Evolutionary conservation across 106 monocot genomes (phyloP).

Genomic region (Acorus calamus): DNA sequence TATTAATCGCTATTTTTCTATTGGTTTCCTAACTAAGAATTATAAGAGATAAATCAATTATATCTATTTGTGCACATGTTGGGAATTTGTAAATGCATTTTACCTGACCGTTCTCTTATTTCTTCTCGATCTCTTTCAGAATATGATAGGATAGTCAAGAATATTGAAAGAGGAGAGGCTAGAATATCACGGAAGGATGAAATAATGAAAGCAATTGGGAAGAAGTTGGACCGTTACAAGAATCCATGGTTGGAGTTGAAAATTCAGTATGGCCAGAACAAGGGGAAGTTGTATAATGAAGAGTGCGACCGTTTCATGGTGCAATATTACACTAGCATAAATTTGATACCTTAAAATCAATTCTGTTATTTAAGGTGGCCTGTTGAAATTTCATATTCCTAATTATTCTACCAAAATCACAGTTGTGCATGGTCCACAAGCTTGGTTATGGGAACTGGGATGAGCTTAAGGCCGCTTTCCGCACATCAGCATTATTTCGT

Average conservation of each 20-base stretch:
- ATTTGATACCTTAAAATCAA: too few species aligned
- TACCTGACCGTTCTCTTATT: background rate
- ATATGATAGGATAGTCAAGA: slow-evolving; percentile 93
- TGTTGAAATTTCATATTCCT: background rate
- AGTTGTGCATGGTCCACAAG: slow-evolving; percentile 97
- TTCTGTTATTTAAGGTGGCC: too few species aligned
- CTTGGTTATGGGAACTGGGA: slow-evolving; percentile 98
- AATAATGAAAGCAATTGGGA: slow-evolving; percentile 91
- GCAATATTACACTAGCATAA: background rate
- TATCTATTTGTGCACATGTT: too few species aligned
- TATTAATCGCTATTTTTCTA: too few species aligned
- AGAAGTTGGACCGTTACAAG: slow-evolving; percentile 91
- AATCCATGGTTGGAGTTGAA: slow-evolving; percentile 96
- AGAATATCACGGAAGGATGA: slow-evolving; percentile 87
- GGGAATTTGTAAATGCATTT: too few species aligned
- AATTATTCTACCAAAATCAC: slow-evolving; percentile 8
- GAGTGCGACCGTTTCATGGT: slow-evolving; percentile 99
- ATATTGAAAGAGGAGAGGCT: slow-evolving; percentile 96
- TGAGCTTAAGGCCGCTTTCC: slow-evolving; percentile 84
- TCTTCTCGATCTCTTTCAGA: slow-evolving; percentile 25
- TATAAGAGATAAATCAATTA: too few species aligned
- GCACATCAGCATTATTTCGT: slow-evolving; percentile 81
- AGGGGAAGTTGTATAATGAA: slow-evolving; percentile 94
- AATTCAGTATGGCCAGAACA: slow-evolving; percentile 97
- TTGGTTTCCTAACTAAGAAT: too few species aligned